Evolutionary conservation across 2,329 filamentous ascomycete species (phyloP).

Genomic region (Hirsutella rhossiliensis): DNA sequence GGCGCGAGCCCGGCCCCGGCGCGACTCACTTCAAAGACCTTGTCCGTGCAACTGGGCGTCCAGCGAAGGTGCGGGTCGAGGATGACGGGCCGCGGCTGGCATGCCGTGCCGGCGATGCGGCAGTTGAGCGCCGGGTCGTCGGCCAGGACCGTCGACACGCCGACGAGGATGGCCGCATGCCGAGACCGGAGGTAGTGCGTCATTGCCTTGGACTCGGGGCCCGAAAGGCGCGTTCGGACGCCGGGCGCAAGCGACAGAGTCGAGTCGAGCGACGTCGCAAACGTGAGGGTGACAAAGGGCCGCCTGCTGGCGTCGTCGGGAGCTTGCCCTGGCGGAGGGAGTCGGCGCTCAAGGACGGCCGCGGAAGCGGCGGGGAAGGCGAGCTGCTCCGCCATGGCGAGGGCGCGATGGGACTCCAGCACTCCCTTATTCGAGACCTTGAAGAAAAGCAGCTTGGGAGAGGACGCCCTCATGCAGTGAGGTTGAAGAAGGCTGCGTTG

Average conservation of each 20-base stretch:
- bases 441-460: neutral
- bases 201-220: slow-evolving; percentile 76
- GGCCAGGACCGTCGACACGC: slow-evolving; percentile 70
- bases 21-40: slow-evolving; percentile 53
- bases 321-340: slow-evolving; percentile 12
- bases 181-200: slow-evolving; percentile 78
- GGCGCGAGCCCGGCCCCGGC: slow-evolving; percentile 60
- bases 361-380: slow-evolving; percentile 19
- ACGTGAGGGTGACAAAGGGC: slow-evolving; percentile 68
- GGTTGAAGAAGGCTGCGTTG: no score
- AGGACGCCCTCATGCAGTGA: no score
- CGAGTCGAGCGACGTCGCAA: slow-evolving; percentile 81
- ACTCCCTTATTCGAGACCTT: neutral
- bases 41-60: slow-evolving; percentile 46
- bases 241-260: slow-evolving; percentile 66
- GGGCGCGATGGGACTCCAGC: neutral
- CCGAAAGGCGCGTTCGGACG: slow-evolving; percentile 72
- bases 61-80: slow-evolving; percentile 72
- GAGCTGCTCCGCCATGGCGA: slow-evolving; percentile 21
- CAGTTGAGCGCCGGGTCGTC: slow-evolving; percentile 84
- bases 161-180: slow-evolving; percentile 77
- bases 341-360: slow-evolving; percentile 18
- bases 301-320: slow-evolving; percentile 3
- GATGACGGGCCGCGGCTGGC: slow-evolving; percentile 65
- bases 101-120: slow-evolving; percentile 50